Evolutionary conservation across 202 grass and related monocot species (phyloP).

Genomic region (Setaria italica): DNA sequence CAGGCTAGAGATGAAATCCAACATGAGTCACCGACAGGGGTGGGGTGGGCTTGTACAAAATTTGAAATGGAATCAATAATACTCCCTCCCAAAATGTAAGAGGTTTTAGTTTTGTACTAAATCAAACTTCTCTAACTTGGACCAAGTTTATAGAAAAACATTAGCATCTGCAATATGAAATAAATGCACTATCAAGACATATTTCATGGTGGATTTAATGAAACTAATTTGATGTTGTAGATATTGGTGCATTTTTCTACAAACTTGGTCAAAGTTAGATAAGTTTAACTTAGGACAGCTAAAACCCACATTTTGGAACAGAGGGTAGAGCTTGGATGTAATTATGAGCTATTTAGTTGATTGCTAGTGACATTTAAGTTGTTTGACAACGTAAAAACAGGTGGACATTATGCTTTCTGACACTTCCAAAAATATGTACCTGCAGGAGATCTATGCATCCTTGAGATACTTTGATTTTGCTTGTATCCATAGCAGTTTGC

Average conservation of each 20-base stretch:
- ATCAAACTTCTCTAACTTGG: neutral
- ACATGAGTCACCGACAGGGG: neutral
- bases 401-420: conserved; percentile 16
- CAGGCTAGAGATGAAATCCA: neutral
- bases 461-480: conserved; percentile 82
- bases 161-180: too few relatives aligned
- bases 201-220: neutral
- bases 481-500: conserved; percentile 77
- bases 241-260: neutral
- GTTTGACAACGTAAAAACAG: conserved; percentile 34
- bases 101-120: neutral
- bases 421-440: conserved; percentile 62
- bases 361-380: conserved; percentile 25
- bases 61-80: neutral
- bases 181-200: neutral
- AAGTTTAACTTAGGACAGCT: neutral
- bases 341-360: conserved; percentile 30
- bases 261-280: neutral
- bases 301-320: neutral
- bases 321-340: neutral
- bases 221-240: neutral
- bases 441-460: conserved; percentile 91
- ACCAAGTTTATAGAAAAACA: neutral
- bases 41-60: neutral
- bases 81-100: neutral